Evolutionary conservation across 306 rosid species (phyloP), one percentile per base, ranked within the genome.

Genomic region (Corylus avellana): DNA sequence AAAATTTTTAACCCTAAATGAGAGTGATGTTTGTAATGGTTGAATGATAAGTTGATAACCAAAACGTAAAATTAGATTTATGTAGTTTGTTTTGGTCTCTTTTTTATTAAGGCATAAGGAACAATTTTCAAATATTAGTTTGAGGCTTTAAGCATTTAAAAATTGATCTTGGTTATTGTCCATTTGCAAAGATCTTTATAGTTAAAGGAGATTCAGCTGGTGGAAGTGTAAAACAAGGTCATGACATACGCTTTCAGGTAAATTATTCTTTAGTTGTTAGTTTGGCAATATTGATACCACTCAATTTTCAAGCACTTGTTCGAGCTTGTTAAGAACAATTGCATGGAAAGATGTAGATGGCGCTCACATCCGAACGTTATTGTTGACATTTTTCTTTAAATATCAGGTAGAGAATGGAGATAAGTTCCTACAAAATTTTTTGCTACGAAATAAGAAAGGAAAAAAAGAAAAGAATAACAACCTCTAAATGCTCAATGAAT

Each of bases 181-280:
- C 74, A 25, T 63, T 73, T 82, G 75, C 92, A 95, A 98, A 95
- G 87, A 92, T 95, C 77, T 95, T 92, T 85, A 95, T 95, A 80
- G 98, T 95, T 77, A 98, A 95, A 87, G 98, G 98, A 77, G 98
- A 95, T 84, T 95, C 98, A 46, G 97, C 98, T 73, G 98, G 98
- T 76, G 98, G 98, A 84, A 95, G 98, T 86, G 98, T 98, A 72
- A 95, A 95, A 82, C 98, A 92, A 81, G 98, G 97, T 25, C 97
- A 98, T 50, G 98, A 95, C 83, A 86, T 97, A 90, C 93, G 98
- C 78, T 95, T 95, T 74, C 98, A 95, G 98, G 98, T 95, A 71
- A 85, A 77, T 29, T 47, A 20, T 77, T 64, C 16, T 55, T 32
- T 32, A 44, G 29, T 63, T 63, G 17, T 56, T 73, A 77, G 37